phyloP scores from a whole-genome alignment of 495 filamentous ascomycete species.

The Chaetomidium leptoderma region DNA sequence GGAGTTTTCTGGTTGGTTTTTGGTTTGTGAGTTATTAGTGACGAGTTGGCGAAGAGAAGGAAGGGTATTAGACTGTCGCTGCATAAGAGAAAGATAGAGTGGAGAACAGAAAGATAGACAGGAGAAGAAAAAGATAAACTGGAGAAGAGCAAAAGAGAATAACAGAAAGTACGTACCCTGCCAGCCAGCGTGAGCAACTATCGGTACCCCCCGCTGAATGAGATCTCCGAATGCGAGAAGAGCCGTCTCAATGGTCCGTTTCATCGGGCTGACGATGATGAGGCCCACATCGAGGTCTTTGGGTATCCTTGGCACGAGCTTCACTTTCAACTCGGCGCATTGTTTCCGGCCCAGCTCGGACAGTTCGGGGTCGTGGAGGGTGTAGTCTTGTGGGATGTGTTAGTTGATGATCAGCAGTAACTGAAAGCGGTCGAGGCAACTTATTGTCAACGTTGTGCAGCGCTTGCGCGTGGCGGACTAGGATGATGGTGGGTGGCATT shows the following conservation, averaged over 20 bases:
- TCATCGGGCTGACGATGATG: constrained; percentile 56
- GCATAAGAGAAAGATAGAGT: too few species aligned
- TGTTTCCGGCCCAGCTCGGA: constrained; percentile 52
- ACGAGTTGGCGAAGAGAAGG: not conserved
- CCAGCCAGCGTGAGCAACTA: constrained; percentile 52
- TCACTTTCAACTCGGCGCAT: constrained; percentile 44
- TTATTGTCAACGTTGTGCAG: constrained; percentile 49
- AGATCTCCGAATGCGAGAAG: constrained; percentile 48
- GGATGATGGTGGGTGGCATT: constrained; percentile 57
- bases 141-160: too few species aligned
- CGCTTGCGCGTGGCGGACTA: constrained; percentile 57
- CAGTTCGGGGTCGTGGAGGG: constrained; percentile 51
- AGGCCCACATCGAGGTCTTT: constrained; percentile 49
- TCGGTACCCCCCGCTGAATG: constrained; percentile 48
- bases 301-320: constrained; percentile 43
- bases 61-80: not conserved
- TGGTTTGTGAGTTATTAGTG: not conserved
- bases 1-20: constrained; percentile 46
- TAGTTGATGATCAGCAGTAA: constrained; percentile 10
- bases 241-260: constrained; percentile 56
- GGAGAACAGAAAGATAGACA: too few species aligned
- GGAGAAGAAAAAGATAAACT: too few species aligned
- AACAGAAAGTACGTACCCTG: constrained; percentile 34
- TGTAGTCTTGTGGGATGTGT: constrained; percentile 45
- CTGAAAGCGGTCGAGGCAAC: constrained; percentile 25